Base-by-base conservation (phyloP, 495 filamentous ascomycete species). In the Aspergillus sclerotiicarbonarius region DNA sequence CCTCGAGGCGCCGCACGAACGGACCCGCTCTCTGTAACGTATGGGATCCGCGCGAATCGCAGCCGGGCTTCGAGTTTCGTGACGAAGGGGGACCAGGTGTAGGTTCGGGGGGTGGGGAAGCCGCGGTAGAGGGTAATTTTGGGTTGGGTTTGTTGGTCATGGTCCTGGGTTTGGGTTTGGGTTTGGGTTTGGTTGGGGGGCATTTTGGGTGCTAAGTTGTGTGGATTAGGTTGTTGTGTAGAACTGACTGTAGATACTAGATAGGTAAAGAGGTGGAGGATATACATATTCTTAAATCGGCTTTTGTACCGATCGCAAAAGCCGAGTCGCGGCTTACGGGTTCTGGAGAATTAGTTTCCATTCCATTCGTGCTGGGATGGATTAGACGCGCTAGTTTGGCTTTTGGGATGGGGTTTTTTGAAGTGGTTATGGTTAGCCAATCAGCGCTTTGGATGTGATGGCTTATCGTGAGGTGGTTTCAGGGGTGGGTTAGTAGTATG, bases 11-110 rank as follows among this genome's bases (percentile, higher is more conserved):
- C 79, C n/a, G 66, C 59, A 19, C 35, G 41, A 0, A 68, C 47
- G 0, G 77, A 80, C 0, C 84, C 85, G 0, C 55, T 31, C 0
- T 73, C 78, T 53, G 67, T 89, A 88, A 0, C 69, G 44, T 12
- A 86, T 41, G 0, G n/a, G n/a, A n/a, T 67, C 67, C 5, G 70
- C 5, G 70, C 75, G 53, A 86, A 77, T 20, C 85, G 84, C 8
- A 89, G 73, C 1, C 84, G 84, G 21, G 80, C 72, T 61, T 89
- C 85, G 53, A 88, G 77, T 66, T 88, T 89, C 35, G 63, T 82
- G 50, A 85, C 84, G 62, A 85, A 88, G 18, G 86, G 84, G 0
- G 85, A 88, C 83, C 83, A 86, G 54, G 77, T 74, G 61, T 87
- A 78, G 45, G 49, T 59, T 4, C 67, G 66, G 4, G 57, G 32